These are phyloP conservation scores for Aureobasidium sp. DNA, from an alignment of 2,329 filamentous ascomycete species.

Conservation along the genomic window DNA sequence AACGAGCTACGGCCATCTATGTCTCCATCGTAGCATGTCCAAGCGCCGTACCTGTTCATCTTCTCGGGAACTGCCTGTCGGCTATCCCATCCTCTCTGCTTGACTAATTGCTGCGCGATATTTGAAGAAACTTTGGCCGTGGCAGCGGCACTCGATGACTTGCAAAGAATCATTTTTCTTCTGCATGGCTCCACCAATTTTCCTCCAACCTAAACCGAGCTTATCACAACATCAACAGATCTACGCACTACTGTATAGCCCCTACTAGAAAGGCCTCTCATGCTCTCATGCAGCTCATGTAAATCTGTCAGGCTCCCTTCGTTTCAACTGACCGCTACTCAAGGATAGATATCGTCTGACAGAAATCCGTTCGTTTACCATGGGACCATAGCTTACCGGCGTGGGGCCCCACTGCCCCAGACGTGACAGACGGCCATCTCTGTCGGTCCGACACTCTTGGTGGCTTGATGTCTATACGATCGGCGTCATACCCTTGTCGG, in stretches of 20 bases:
- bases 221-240: background rate
- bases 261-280: no score
- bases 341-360: background rate
- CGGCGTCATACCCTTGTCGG: background rate
- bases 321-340: background rate
- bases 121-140: background rate
- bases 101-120: constrained; percentile 1
- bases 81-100: background rate
- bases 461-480: background rate
- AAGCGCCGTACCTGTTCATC: background rate
- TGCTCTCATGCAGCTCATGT: background rate
- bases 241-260: background rate
- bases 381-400: background rate
- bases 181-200: background rate
- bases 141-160: background rate
- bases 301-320: background rate
- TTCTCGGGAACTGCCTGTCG: background rate
- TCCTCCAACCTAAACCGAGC: background rate
- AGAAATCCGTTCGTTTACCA: background rate
- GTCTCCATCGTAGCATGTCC: background rate
- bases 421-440: background rate
- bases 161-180: constrained; percentile 6
- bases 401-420: constrained; percentile 9
- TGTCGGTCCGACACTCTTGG: constrained; percentile 5
- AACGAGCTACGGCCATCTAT: background rate